phyloP scores from a whole-genome alignment of 2,329 filamentous ascomycete species.

The Curvularia sp. region DNA sequence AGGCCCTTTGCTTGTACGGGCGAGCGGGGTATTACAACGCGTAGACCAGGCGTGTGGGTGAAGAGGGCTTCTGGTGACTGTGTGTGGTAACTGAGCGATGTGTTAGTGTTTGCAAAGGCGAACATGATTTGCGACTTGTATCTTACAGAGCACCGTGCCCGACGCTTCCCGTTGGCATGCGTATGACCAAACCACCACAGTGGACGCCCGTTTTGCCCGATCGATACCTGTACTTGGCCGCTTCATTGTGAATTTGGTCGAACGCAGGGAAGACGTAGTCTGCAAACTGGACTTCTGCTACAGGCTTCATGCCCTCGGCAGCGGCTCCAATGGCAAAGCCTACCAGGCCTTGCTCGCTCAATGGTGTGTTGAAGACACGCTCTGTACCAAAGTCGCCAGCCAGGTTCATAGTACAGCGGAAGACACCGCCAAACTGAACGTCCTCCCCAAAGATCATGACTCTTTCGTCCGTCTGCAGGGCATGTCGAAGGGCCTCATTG shows the following conservation, averaged over 20 bases:
- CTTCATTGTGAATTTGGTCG: constrained; percentile 93
- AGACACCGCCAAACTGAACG: constrained; percentile 95
- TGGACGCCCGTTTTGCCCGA: constrained; percentile 61
- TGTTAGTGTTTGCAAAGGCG: constrained; percentile 13
- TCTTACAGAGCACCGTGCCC: constrained; percentile 80
- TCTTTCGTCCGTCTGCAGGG: constrained; percentile 81
- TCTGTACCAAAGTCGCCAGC: constrained; percentile 86
- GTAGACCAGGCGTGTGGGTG: constrained; percentile 83
- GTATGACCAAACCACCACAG: constrained; percentile 80
- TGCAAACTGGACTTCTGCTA: constrained; percentile 95
- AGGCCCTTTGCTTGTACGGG: constrained; percentile 89
- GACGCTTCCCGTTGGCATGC: constrained; percentile 90
- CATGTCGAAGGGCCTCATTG: constrained; percentile 85
- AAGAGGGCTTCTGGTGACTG: constrained; percentile 91
- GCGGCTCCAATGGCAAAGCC: constrained; percentile 92
- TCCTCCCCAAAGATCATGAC: constrained; percentile 96
- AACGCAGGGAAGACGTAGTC: constrained; percentile 95
- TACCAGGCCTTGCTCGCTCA: constrained; percentile 92
- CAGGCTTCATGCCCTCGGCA: constrained; percentile 87
- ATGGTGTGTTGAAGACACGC: constrained; percentile 93
- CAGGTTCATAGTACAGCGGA: constrained; percentile 90
- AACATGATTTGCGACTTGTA: not conserved
- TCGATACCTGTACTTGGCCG: constrained; percentile 84
- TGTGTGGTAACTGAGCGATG: constrained; percentile 70
- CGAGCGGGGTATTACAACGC: constrained; percentile 85